Conservation (phyloP, 1,284 basidiomycete species). For the Amylostereum areolatum region DNA sequence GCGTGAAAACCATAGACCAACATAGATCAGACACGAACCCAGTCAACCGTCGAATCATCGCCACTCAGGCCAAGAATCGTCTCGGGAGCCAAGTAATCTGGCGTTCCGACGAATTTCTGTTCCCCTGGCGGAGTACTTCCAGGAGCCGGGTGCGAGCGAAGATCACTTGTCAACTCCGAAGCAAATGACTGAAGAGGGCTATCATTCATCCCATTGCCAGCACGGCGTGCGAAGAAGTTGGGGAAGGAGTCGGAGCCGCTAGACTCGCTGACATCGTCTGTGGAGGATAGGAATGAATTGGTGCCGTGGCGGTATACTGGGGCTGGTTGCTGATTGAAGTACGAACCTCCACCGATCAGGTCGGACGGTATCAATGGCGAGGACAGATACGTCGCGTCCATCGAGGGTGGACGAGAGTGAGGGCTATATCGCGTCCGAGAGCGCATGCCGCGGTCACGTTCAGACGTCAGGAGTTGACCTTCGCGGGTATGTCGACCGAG, state of each 20-base stretch:
- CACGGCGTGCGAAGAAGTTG: constrained; percentile 44
- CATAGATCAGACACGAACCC: constrained; percentile 51
- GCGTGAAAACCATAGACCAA: constrained; percentile 10
- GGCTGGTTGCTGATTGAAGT: constrained; percentile 67
- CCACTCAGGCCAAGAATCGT: constrained; percentile 94
- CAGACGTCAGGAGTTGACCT: constrained; percentile 41
- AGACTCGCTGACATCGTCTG: constrained; percentile 81
- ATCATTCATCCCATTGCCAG: constrained; percentile 44
- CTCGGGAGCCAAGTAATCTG: constrained; percentile 95
- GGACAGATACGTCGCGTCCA: constrained; percentile 76
- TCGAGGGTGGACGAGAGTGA: constrained; percentile 71
- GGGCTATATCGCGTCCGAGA: constrained; percentile 58
- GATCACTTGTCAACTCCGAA: constrained; percentile 73
- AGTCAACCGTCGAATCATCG: constrained; percentile 95
- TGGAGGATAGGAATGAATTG: constrained; percentile 58
- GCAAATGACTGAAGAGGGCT: constrained; percentile 80
- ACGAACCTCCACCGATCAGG: constrained; percentile 60
- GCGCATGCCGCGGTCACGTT: constrained; percentile 30
- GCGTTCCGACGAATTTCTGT: constrained; percentile 93
- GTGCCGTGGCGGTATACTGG: constrained; percentile 51
- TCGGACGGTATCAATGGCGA: constrained; percentile 65
- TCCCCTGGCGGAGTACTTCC: constrained; percentile 70
- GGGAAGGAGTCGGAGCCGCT: constrained; percentile 78
- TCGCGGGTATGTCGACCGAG: constrained; percentile 93
- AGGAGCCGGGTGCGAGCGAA: constrained; percentile 59